Evolutionary conservation across 495 filamentous ascomycete genomes (phyloP).

Genomic region (Penicillium soppii): DNA sequence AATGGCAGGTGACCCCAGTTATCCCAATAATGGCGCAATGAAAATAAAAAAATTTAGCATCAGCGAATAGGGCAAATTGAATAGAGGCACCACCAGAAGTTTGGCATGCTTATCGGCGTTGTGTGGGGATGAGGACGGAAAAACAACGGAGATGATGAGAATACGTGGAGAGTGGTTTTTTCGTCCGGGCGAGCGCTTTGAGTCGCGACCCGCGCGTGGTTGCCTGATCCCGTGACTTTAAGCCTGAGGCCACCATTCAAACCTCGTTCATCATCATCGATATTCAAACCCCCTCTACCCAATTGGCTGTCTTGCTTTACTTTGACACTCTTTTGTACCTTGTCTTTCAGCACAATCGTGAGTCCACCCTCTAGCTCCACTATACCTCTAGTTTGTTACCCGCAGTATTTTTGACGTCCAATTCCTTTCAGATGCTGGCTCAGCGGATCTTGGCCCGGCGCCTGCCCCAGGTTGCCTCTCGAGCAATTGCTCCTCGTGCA

Average conservation of each 20-base stretch:
- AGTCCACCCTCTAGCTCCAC: slow-evolving; percentile 8
- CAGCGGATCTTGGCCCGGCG: slow-evolving; percentile 55
- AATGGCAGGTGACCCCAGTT: slow-evolving; percentile 56
- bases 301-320: slow-evolving; percentile 18
- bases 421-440: slow-evolving; percentile 60
- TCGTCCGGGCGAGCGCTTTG: slow-evolving; percentile 29
- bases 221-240: slow-evolving; percentile 7
- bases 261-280: slow-evolving; percentile 35
- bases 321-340: slow-evolving; percentile 27
- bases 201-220: slow-evolving; percentile 29
- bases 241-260: slow-evolving; percentile 29
- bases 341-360: slow-evolving; percentile 31
- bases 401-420: slow-evolving; percentile 12
- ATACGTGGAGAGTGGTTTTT: slow-evolving; percentile 47
- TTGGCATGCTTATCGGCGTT: slow-evolving; percentile 59
- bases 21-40: slow-evolving; percentile 66
- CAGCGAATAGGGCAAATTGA: slow-evolving; percentile 57
- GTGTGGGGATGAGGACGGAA: slow-evolving; percentile 39
- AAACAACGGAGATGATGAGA: slow-evolving; percentile 32
- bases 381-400: background rate
- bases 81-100: slow-evolving; percentile 53
- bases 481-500: slow-evolving; percentile 53
- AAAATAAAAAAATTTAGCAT: slow-evolving; percentile 60
- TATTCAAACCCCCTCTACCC: slow-evolving; percentile 25
- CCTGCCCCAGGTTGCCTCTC: slow-evolving; percentile 43